Base-by-base conservation (phyloP, 768 basidiomycete genomes). In the Boletus pseudopeckii region DNA sequence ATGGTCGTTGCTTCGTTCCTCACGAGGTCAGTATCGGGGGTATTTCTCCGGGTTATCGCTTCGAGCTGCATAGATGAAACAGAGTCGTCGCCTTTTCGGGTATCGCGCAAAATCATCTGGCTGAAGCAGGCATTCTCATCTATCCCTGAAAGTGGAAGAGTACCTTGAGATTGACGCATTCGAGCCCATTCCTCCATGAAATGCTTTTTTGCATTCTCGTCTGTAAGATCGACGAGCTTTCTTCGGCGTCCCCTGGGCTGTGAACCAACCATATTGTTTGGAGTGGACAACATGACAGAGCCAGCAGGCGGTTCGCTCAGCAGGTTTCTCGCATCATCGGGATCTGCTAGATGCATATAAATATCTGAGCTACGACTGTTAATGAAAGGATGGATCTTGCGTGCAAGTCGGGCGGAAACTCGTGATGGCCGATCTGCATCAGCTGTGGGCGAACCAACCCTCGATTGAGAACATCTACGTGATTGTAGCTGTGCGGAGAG, bases 101-200 rank as follows among this genome's bases (percentile, higher is more conserved):
- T 32, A 5, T 48, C 50, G 36, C 36, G 32, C 22, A 30, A 40
- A 45, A 3, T 26, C 18, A 34, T 20, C 22, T 48, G 55, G 18
- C 26, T 32, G 2, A 37, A 41, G 22, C 53, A 33, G 22, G 45
- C 18, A 7, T 54, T 55, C 34, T 28, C 49, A 48, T 50, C 39
- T 45, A 44, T 52, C 7, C 52, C 58, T 14, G 56, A 50, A 43
- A 58, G 50, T n/a, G 59, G 48, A 38, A 64, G 54, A 17, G 54
- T 7, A 38, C 68, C 67, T 47, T 65, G 68, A 4, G 55, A 70
- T 59, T 55, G 63, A 39, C 68, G 70, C 50, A 68, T 49, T n/a
- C 51, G 61, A 28, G 63, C 68, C 68, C 68, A 71, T 45, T 70
- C 59, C 32, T 68, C 61, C 47, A 69, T 69, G 24, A 70, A 22